These are phyloP conservation scores for Clavulina sp. DNA, from an alignment of 768 basidiomycete species.

Conservation along the genomic window DNA sequence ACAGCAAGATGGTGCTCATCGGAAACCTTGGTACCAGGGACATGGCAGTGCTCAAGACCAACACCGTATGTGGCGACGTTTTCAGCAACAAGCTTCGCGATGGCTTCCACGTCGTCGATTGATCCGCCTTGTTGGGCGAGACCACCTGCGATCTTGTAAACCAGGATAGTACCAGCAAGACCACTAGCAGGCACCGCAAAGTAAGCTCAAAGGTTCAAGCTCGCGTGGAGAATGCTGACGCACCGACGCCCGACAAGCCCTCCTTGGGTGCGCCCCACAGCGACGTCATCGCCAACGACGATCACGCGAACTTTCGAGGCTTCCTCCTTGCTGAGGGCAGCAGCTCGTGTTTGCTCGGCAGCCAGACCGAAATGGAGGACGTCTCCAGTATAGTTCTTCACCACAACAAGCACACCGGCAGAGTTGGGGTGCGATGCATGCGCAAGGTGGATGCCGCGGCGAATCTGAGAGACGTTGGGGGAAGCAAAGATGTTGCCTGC, in stretches of 20 bases:
- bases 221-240: constrained; percentile 1
- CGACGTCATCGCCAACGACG: constrained; percentile 80
- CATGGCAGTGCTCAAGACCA: constrained; percentile 79
- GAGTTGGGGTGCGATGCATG: not conserved
- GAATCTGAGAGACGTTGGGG: constrained; percentile 72
- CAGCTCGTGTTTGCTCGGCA: constrained; percentile 56
- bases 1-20: constrained; percentile 34
- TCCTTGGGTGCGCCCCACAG: constrained; percentile 66
- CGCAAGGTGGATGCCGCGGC: constrained; percentile 59
- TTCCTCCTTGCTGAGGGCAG: constrained; percentile 40
- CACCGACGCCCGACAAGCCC: constrained; percentile 71
- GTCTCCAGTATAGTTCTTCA: constrained; percentile 86
- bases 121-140: constrained; percentile 47
- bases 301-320: constrained; percentile 55
- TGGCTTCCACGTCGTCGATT: constrained; percentile 48
- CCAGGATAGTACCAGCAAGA: constrained; percentile 61
- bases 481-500: constrained; percentile 84
- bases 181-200: constrained; percentile 30
- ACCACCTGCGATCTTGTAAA: constrained; percentile 85
- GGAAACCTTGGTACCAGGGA: constrained; percentile 20
- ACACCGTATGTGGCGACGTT: constrained; percentile 69
- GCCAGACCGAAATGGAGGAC: constrained; percentile 84
- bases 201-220: not conserved
- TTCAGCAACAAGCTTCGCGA: constrained; percentile 48
- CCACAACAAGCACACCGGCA: constrained; percentile 57